Evolutionary conservation across 2,329 filamentous ascomycete genomes (phyloP).

Genomic region (Penicillium occitanis): DNA sequence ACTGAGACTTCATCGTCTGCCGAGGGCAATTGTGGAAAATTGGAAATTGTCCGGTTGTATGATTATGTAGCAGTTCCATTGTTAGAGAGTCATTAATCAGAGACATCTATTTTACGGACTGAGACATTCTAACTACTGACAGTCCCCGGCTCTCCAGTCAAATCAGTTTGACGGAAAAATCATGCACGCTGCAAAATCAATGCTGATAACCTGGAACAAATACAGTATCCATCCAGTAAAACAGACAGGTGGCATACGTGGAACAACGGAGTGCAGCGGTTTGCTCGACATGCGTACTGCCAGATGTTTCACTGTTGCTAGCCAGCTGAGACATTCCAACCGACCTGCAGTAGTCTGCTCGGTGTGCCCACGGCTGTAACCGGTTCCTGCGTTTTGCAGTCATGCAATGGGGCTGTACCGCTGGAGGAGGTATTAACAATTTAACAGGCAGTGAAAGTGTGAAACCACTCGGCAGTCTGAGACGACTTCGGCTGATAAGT

Average conservation of each 20-base stretch:
- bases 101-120: background rate
- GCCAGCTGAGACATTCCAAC: slow-evolving; percentile 13
- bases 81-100: background rate
- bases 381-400: slow-evolving; percentile 8
- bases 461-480: background rate
- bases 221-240: background rate
- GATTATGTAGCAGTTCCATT: background rate
- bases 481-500: background rate
- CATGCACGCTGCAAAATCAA: background rate
- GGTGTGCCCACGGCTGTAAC: slow-evolving; percentile 6
- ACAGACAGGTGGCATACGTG: slow-evolving; percentile 2
- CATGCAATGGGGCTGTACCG: background rate
- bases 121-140: slow-evolving; percentile 6
- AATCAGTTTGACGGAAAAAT: background rate
- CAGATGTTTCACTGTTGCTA: slow-evolving; percentile 8
- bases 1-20: background rate
- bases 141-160: background rate
- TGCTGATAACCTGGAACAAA: background rate
- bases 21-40: background rate
- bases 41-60: background rate
- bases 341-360: slow-evolving; percentile 12
- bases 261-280: background rate
- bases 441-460: background rate
- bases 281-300: background rate
- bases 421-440: background rate